Evolutionary conservation across 1,284 basidiomycete species (phyloP).

Genomic region (Sanghuangporus weigelae): DNA sequence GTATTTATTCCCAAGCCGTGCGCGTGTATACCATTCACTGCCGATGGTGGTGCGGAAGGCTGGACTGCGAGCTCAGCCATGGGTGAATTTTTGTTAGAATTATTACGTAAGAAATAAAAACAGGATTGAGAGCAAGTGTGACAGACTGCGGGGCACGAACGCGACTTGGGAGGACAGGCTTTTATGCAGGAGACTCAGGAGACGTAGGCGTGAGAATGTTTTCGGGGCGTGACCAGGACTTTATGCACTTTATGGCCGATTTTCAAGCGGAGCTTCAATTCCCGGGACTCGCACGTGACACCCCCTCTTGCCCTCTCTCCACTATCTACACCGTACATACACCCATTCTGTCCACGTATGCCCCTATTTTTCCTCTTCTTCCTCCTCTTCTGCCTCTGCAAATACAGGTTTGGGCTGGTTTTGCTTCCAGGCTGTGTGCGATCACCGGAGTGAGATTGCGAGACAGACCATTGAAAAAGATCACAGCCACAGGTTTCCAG

Average conservation of each 20-base stretch:
- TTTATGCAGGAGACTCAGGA: background rate
- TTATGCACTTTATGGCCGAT: background rate
- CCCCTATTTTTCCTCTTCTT: conserved; percentile 39
- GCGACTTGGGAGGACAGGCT: no score
- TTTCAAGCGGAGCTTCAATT: conserved; percentile 1
- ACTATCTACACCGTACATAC: background rate
- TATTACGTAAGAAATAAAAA: background rate
- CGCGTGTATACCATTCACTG: conserved; percentile 48
- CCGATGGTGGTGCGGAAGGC: conserved; percentile 32
- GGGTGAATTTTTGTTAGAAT: background rate
- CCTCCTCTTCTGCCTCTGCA: conserved; percentile 45
- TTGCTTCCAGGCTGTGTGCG: conserved; percentile 66
- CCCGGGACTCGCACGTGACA: conserved; percentile 2
- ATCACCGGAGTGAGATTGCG: background rate
- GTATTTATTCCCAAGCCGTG: conserved; percentile 31
- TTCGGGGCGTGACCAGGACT: background rate
- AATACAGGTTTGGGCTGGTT: conserved; percentile 82
- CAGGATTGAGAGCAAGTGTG: conserved; percentile 2
- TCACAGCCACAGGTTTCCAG: conserved; percentile 46
- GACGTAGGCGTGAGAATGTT: background rate
- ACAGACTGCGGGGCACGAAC: background rate
- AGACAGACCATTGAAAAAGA: conserved; percentile 39
- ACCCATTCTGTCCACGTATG: background rate
- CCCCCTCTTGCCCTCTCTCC: background rate
- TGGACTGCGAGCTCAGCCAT: conserved; percentile 30